Evolutionary conservation across 2,329 filamentous ascomycete genomes (phyloP), one percentile per base, ranked within the genome.

Genomic region (Phoma herbarum): DNA sequence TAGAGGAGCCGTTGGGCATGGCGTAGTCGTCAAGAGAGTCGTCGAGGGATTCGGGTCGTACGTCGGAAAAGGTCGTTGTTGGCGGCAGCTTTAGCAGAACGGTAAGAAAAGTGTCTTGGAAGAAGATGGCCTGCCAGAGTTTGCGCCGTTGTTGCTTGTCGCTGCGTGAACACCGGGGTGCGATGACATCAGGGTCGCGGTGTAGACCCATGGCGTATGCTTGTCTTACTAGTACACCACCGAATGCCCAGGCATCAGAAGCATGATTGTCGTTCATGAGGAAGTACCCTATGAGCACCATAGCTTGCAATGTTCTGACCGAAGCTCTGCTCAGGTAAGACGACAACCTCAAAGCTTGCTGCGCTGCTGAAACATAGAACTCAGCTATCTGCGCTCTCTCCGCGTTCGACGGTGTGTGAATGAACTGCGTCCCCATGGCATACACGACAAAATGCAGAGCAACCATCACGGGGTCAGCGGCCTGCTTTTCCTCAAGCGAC

Each of bases 251-350:
- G 1, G 90, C 91, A 72, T 94, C 91, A 0, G 89, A 91, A 4
- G 90, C 90, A 68, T 93, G 90, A 68, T 93, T 93, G 75, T 94
- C 90, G 68, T 94, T 94, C 80, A 93, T 93, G 33, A 94, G 81
- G 67, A 94, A 94, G 71, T 93, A 93, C 0, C 88, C 88, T 59
- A 93, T 87, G n/a, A 94, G 78, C 0, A 93, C 88, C 90, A 93
- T 93, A 43, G 91, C 87, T 75, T 92, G 90, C 29, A 93, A 86
- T 1, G 90, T 90, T 23, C 87, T 82, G 48, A 92, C 82, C 0
- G 89, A 91, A 2, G 90, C 89, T 43, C 86, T 87, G 74, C 90
- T 93, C 3, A 93, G 82, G 68, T 93, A 94, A 0, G 89, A 92
- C 56, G 87, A 89, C 70, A 93, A 85, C 2, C 90, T 85, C 42